Evolutionary conservation across 139 green algal genomes (phyloP), one percentile per base, ranked within the genome.

Genomic region (Micractinium conductrix): DNA sequence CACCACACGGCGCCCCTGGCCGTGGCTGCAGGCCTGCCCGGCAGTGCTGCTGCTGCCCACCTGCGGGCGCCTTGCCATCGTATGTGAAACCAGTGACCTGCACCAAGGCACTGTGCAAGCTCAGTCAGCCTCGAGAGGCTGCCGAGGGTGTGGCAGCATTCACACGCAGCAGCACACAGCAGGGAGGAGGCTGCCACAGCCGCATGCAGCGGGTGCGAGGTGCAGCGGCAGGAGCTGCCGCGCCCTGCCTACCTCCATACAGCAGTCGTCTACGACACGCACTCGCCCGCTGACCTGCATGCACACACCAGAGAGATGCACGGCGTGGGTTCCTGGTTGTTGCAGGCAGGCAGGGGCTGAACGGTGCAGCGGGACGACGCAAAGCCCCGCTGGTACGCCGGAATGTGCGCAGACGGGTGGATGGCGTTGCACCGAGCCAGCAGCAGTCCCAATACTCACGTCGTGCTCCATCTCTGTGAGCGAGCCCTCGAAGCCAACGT

Each of bases 1-100:
- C 73, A 79, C 73, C 73, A 79, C 30, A 30, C 65, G 24, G 53
- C 73, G n/a, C n/a, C n/a, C n/a, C n/a, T n/a, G n/a, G n/a, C n/a
- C n/a, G n/a, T n/a, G n/a, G n/a, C n/a, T n/a, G n/a, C n/a, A n/a
- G n/a, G n/a, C n/a, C n/a, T n/a, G n/a, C n/a, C n/a, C n/a, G n/a
- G n/a, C n/a, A n/a, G n/a, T n/a, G n/a, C n/a, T n/a, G n/a, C n/a
- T n/a, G n/a, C n/a, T n/a, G n/a, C n/a, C n/a, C n/a, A n/a, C n/a
- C n/a, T 38, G 44, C 73, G 7, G 73, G 73, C 30, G 42, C 73
- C 8, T 65, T 28, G 30, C 73, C 73, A 12, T 79, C 73, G 73
- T 79, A 79, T 6, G 73, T 65, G 28, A 79, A 79, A 30, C 45
- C 73, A 12, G 45, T 30, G 30, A 79, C 73, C n/a, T 79, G n/a